These are phyloP conservation scores for Boletus insuetus DNA, from an alignment of 768 basidiomycete species.

Conservation along the genomic window DNA sequence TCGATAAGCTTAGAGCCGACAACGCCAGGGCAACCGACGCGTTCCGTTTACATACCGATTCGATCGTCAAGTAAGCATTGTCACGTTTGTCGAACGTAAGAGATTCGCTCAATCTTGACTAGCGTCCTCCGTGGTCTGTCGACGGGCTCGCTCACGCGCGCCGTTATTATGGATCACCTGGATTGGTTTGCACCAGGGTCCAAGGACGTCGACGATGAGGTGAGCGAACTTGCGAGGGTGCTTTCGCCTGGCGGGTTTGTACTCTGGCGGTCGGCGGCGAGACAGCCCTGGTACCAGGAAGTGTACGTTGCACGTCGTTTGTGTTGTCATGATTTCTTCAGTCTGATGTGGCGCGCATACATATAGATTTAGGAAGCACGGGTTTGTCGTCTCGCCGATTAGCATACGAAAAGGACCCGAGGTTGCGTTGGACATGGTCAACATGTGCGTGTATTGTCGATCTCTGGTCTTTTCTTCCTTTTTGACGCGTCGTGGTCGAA, in stretches of 20 bases:
- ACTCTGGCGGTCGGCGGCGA: slow-evolving; percentile 64
- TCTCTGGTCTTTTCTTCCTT: neutral
- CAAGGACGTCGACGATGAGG: slow-evolving; percentile 49
- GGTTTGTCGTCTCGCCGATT: slow-evolving; percentile 53
- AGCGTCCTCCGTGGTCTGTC: slow-evolving; percentile 47
- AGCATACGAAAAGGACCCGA: slow-evolving; percentile 48
- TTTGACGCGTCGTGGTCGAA: neutral
- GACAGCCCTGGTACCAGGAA: slow-evolving; percentile 63
- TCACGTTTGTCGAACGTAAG: neutral
- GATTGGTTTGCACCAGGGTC: slow-evolving; percentile 56
- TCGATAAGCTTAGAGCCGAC: slow-evolving; percentile 50
- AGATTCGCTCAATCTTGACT: neutral
- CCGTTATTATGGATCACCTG: slow-evolving; percentile 71
- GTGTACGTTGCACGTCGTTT: slow-evolving; percentile 30
- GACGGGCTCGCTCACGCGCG: slow-evolving; percentile 53
- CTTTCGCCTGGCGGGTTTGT: slow-evolving; percentile 58
- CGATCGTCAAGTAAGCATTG: slow-evolving; percentile 55
- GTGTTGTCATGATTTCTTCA: too few species aligned
- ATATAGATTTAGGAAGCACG: slow-evolving; percentile 46
- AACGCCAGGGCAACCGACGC: slow-evolving; percentile 44
- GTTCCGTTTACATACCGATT: slow-evolving; percentile 72
- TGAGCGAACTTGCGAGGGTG: slow-evolving; percentile 52
- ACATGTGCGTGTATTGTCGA: slow-evolving; percentile 49
- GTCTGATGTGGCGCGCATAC: neutral
- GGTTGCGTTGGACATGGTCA: slow-evolving; percentile 61